Base-by-base conservation (phyloP, 352 stramenopile species). In the Phytophthora hibernalis region DNA sequence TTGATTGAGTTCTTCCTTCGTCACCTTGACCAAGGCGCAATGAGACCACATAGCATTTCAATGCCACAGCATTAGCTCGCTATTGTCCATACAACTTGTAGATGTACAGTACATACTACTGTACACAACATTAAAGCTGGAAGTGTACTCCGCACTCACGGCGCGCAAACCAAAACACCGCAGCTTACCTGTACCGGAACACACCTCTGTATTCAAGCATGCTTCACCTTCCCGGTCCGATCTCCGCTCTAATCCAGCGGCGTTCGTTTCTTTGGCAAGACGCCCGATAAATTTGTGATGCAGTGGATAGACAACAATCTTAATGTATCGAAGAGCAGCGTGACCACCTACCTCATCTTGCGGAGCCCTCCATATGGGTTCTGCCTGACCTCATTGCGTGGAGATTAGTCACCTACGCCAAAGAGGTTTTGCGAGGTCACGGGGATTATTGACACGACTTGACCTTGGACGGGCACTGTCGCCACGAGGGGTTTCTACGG, bases 251-350 rank as follows among this genome's bases (percentile, higher is more conserved):
- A 11, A 30, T 24, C 57, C 49, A 28, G 20, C 18, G 12, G n/a
- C 45, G 47, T 35, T 65, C 57, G 21, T 48, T 64, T 64, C 33
- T 65, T 65, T 65, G 35, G 45, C 28, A 30, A 58, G 35, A 50
- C 33, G 31, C 44, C 31, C 22, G 56, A 21, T 35, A 47, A 47
- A 38, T 22, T 30, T 68, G 51, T 65, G 42, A n/a, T 43, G 31
- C 24, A 45, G 52, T 68, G 60, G 60, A 68, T 63, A 68, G 43
- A 42, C 52, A 50, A 6, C 31, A 55, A 21, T n/a, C 9, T 37
- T 38, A 12, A 12, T 16, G 10, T n/a, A n/a, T 38, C 16, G 35
- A 54, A 54, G 28, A 28, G 49, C 51, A 15, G n/a, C 42, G n/a
- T 42, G 10, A 49, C n/a, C n/a, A n/a, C n/a, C n/a, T n/a, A n/a